Conservation (phyloP, 2,329 filamentous ascomycete species). For the Saccharata proteae region DNA sequence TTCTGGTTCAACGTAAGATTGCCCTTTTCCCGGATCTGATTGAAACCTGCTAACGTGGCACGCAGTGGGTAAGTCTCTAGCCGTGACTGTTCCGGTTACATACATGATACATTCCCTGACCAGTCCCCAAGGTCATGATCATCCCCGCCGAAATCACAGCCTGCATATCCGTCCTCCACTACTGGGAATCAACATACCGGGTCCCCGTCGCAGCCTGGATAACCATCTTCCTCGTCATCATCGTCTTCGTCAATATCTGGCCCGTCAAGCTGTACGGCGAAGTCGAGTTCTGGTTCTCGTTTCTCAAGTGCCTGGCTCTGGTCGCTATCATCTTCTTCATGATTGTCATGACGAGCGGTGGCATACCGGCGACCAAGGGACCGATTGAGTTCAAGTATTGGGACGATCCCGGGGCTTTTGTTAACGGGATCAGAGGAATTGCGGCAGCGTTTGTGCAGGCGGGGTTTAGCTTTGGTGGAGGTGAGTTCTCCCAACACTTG, state of each 20-base stretch:
- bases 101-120: too few species aligned
- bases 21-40: too few species aligned
- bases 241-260: conserved; percentile 12
- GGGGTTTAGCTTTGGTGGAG: conserved; percentile 29
- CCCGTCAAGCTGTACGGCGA: conserved; percentile 21
- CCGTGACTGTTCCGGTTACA: too few species aligned
- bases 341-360: conserved; percentile 14
- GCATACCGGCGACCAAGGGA: conserved; percentile 41
- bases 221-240: conserved; percentile 38
- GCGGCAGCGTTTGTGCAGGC: conserved; percentile 35
- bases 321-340: conserved; percentile 30
- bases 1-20: conserved; percentile 7
- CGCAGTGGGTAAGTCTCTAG: too few species aligned
- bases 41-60: too few species aligned
- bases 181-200: conserved; percentile 36
- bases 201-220: conserved; percentile 48
- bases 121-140: neutral
- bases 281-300: conserved; percentile 35
- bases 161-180: conserved; percentile 46
- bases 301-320: conserved; percentile 29
- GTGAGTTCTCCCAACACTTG: neutral
- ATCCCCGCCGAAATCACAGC: conserved; percentile 39
- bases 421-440: conserved; percentile 7
- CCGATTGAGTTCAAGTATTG: conserved; percentile 56
- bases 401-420: conserved; percentile 38